Evolutionary conservation across 2,329 filamentous ascomycete species (phyloP).

Genomic region (Fusarium musae): DNA sequence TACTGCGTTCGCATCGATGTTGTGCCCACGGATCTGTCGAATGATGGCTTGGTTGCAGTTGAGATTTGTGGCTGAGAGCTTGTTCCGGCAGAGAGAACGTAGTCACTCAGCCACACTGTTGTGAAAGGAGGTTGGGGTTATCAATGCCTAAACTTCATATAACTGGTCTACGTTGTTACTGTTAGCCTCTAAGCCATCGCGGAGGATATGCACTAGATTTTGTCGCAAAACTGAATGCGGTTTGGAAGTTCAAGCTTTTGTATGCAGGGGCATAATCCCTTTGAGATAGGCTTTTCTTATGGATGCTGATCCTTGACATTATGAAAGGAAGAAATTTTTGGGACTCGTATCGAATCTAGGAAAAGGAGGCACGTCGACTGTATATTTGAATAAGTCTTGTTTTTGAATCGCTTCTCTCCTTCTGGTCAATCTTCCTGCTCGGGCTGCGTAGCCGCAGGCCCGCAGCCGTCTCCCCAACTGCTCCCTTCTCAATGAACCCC

Average conservation of each 20-base stretch:
- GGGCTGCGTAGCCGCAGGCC: not conserved
- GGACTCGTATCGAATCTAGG: too few species aligned
- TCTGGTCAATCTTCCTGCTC: not conserved
- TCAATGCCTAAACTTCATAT: not conserved
- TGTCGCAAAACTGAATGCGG: not conserved
- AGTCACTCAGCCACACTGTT: fast-evolving
- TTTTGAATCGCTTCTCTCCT: not conserved
- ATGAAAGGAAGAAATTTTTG: fast-evolving
- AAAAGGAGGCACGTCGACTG: too few species aligned
- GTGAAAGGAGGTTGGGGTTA: fast-evolving
- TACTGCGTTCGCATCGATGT: fast-evolving
- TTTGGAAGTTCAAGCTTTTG: fast-evolving
- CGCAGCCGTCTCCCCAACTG: not conserved
- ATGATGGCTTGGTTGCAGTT: not conserved
- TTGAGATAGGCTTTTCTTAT: too few species aligned
- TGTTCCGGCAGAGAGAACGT: too few species aligned
- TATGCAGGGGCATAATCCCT: not conserved
- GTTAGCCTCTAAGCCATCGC: fast-evolving
- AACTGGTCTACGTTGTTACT: fast-evolving
- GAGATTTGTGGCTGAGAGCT: too few species aligned
- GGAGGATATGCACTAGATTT: fast-evolving
- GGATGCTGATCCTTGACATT: not conserved
- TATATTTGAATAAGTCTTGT: too few species aligned
- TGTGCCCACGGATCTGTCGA: fast-evolving
- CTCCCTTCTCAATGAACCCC: not conserved